Base-by-base conservation (phyloP, 768 basidiomycete genomes). In the Macrolepiota dolichaula region DNA sequence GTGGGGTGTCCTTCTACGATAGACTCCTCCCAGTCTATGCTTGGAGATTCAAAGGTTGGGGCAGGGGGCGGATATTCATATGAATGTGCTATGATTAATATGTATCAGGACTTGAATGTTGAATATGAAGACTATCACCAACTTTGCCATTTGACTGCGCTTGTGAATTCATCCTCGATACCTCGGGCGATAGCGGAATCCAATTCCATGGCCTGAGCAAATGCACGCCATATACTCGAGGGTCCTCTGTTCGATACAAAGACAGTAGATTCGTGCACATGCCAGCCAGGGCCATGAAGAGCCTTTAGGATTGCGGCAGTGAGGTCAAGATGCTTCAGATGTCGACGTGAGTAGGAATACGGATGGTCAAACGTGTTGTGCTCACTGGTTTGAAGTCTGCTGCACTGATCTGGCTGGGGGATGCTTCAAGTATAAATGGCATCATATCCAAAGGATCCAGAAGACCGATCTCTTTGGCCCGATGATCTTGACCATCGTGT, bases 1-100 rank as follows among this genome's bases (percentile, higher is more conserved):
- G 80, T 85, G 3, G 83, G 83, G 66, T 86, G 85, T 0, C 84
- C 83, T 67, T 85, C 83, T 19, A 84, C 80, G 29, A 85, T 83
- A 1, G 83, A 84, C 65, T 85, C 82, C 61, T 86, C 83, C 85
- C 85, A 86, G 37, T 74, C 78, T 12, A 86, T 79, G 57, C 83
- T 84, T 0, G 80, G 67, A 24, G 79, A 81, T 3, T 68, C 61
- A 42, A 84, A 79, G 4, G 72, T 66, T 0, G 85, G 82, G 3
- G 78, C 74, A 32, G 58, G 62, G 1, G 80, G 81, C 13, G 82
- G 83, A 51, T 81, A 66, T 51, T 81, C 77, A 56, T 81, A 85
- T 1, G 83, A 79, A 67, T 81, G 72, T 27, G 73, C 77, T 82
- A 51, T 12, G 7, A 62, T 38, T 36, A 46, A 49, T 35, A 50